Conservation (phyloP, 495 filamentous ascomycete species). For the Talaromyces thailandensis region DNA sequence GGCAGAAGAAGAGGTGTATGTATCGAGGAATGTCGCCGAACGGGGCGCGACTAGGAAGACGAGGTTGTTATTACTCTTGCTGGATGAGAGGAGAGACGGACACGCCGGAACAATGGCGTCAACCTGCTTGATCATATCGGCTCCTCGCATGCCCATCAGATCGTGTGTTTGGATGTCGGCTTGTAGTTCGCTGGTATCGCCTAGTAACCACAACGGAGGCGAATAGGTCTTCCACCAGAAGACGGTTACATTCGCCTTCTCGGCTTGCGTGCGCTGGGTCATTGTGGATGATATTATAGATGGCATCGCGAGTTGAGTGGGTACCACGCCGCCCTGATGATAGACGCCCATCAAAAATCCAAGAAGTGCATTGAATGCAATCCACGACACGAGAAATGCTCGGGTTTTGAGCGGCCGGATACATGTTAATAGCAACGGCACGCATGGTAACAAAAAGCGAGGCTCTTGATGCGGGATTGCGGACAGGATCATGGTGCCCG, state of each 20-base stretch:
- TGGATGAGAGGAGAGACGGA: not conserved
- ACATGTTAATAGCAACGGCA: slow-evolving; percentile 83
- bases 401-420: slow-evolving; percentile 57
- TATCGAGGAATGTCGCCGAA: slow-evolving; percentile 64
- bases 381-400: slow-evolving; percentile 61
- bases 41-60: slow-evolving; percentile 60
- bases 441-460: slow-evolving; percentile 78
- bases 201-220: slow-evolving; percentile 86
- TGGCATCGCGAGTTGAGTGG: slow-evolving; percentile 55
- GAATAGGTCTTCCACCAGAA: slow-evolving; percentile 99
- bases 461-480: slow-evolving; percentile 91
- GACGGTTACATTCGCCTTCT: slow-evolving; percentile 50
- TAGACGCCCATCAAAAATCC: slow-evolving; percentile 85
- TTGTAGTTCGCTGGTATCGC: slow-evolving; percentile 51
- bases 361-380: slow-evolving; percentile 70
- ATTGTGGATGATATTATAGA: slow-evolving; percentile 19
- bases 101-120: slow-evolving; percentile 47
- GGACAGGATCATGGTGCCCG: slow-evolving; percentile 71
- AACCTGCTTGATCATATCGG: slow-evolving; percentile 51
- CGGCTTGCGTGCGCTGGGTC: slow-evolving; percentile 5
- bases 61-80: slow-evolving; percentile 20
- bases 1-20: slow-evolving; percentile 29
- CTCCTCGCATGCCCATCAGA: slow-evolving; percentile 69
- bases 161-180: slow-evolving; percentile 58
- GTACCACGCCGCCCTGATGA: slow-evolving; percentile 89